Percentiles rank a stretch among this genome's conserved stretches.
Evolutionary conservation across 495 filamentous ascomycete species (phyloP).

Genomic region (Penicillium maclennaniae): DNA sequence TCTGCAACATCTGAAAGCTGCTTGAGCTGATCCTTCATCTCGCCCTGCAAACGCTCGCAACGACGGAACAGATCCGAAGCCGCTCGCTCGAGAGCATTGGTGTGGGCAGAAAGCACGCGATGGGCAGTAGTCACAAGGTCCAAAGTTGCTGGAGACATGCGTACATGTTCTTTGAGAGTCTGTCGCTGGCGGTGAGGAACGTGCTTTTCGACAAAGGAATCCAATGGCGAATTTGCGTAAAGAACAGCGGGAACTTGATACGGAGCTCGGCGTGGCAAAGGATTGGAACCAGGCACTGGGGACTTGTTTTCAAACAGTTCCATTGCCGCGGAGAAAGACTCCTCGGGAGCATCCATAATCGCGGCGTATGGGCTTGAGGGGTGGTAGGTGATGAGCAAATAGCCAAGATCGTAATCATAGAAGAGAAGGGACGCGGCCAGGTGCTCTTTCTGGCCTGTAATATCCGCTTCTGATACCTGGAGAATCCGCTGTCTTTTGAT

Average conservation of each 20-base stretch:
- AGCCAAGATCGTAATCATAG: constrained; percentile 70
- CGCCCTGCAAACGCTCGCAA: constrained; percentile 66
- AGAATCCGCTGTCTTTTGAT: constrained; percentile 59
- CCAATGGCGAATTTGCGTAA: constrained; percentile 54
- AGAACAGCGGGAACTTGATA: constrained; percentile 69
- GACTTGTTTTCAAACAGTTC: constrained; percentile 29
- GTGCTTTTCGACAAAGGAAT: constrained; percentile 56
- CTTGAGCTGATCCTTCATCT: constrained; percentile 67
- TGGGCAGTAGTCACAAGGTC: constrained; percentile 74
- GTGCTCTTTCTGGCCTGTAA: constrained; percentile 31
- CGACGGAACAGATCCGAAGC: constrained; percentile 79
- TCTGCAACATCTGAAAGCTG: constrained; percentile 63
- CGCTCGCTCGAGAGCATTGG: constrained; percentile 63
- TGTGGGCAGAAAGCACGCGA: constrained; percentile 68
- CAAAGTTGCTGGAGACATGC: constrained; percentile 70
- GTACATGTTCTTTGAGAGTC: constrained; percentile 64
- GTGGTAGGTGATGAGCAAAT: constrained; percentile 71
- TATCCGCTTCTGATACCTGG: constrained; percentile 44
- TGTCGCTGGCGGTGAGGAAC: constrained; percentile 58
- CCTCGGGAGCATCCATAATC: constrained; percentile 62
- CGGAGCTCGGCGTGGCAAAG: constrained; percentile 51
- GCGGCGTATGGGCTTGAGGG: constrained; percentile 59
- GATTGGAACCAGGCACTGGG: constrained; percentile 19
- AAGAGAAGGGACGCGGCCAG: constrained; percentile 63
- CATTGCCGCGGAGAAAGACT: constrained; percentile 26